Percentiles rank a stretch among this genome's conserved stretches.
Conservation (phyloP, 371 early-diverging fungal species). For the Chytridium lagenaria region DNA sequence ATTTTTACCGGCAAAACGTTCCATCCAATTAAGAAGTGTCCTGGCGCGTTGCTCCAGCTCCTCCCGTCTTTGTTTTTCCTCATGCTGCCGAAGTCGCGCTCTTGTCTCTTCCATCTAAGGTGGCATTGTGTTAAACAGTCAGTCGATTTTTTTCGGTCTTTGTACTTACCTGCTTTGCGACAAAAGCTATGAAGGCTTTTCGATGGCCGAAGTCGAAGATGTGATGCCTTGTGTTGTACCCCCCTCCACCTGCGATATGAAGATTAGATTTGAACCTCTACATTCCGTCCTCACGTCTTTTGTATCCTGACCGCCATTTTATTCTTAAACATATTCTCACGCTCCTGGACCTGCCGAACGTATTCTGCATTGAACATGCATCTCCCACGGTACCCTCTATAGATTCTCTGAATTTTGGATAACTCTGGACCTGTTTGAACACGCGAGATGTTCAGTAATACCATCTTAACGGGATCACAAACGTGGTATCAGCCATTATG, state of each 20-base stretch:
- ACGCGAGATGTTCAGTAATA: not conserved
- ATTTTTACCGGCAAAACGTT: conserved; percentile 34
- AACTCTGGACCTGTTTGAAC: conserved; percentile 11
- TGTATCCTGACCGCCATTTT: conserved; percentile 46
- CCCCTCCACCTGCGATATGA: conserved; percentile 46
- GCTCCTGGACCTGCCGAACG: conserved; percentile 2
- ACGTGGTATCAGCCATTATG: conserved; percentile 4
- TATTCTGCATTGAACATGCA: conserved; percentile 14
- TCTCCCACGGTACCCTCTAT: conserved; percentile 38
- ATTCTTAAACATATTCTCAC: conserved; percentile 33
- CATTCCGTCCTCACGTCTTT: conserved; percentile 39
- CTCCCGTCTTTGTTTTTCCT: conserved; percentile 18
- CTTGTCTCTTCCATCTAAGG: conserved; percentile 40
- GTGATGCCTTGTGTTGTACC: conserved; percentile 42
- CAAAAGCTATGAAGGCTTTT: conserved; percentile 38
- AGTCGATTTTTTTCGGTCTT: not conserved
- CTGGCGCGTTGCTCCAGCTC: not conserved
- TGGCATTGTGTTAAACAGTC: not conserved
- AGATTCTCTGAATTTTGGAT: conserved; percentile 41
- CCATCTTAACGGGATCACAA: too few relatives aligned
- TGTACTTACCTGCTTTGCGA: conserved; percentile 38
- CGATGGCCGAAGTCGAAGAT: conserved; percentile 48
- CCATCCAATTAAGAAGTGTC: conserved; percentile 18
- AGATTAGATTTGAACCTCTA: not conserved
- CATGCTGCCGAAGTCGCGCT: conserved; percentile 27